Conservation (phyloP, 148 eudicot genomes). For the Camellia japonica region DNA sequence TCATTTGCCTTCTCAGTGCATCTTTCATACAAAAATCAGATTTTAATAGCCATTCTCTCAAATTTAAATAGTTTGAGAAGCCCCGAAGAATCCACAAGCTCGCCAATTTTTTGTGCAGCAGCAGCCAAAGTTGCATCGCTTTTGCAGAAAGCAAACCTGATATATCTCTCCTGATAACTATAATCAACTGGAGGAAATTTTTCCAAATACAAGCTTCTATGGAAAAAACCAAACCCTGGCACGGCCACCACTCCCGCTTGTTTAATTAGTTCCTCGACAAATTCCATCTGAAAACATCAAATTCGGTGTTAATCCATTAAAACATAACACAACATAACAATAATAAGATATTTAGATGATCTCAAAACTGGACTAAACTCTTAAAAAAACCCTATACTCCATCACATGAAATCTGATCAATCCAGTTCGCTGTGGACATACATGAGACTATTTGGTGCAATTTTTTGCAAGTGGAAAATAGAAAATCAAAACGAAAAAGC, state of each 20-base stretch:
- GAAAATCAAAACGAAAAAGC: no score
- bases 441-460: background rate
- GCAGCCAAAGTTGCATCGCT: conserved; percentile 56
- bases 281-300: conserved; percentile 52
- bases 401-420: background rate
- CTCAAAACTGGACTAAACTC: no score
- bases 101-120: conserved; percentile 55
- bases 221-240: conserved; percentile 93
- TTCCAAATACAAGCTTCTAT: conserved; percentile 35
- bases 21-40: background rate
- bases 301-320: background rate
- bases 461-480: no score
- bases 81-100: conserved; percentile 51
- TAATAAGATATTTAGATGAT: background rate
- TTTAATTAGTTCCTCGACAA: conserved; percentile 78
- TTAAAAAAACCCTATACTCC: background rate
- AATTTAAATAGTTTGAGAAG: conserved; percentile 46
- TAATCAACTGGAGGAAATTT: conserved; percentile 8
- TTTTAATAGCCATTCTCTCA: background rate
- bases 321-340: background rate
- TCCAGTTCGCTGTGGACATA: background rate
- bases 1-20: background rate
- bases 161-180: conserved; percentile 49
- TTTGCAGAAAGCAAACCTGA: conserved; percentile 93
- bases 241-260: conserved; percentile 91